Conservation (phyloP, 2,329 filamentous ascomycete genomes). For the Phoma sp. region DNA sequence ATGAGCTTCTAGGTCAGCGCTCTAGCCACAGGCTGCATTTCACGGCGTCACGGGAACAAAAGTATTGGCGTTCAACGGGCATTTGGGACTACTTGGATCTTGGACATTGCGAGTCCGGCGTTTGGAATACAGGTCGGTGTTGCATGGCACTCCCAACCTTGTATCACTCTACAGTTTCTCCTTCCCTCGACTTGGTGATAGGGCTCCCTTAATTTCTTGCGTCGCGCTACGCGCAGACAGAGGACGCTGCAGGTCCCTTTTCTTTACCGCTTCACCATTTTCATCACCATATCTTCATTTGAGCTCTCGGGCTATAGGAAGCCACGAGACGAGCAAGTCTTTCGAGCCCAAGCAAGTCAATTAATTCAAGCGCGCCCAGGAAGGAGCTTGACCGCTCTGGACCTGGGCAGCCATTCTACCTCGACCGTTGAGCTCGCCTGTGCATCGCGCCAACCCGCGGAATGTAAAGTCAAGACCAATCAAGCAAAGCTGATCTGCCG, state of each 20-base stretch:
- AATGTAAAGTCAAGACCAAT: conserved; percentile 36
- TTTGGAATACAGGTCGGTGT: conserved; percentile 47
- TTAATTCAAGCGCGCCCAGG: conserved; percentile 39
- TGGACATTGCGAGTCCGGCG: conserved; percentile 45
- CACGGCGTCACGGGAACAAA: conserved; percentile 49
- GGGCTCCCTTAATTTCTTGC: conserved; percentile 27
- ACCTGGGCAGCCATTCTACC: conserved; percentile 29
- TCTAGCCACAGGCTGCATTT: conserved; percentile 47
- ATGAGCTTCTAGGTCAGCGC: conserved; percentile 24
- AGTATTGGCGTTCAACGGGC: conserved; percentile 49
- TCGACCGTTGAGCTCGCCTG: conserved; percentile 27
- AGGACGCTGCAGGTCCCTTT: conserved; percentile 15
- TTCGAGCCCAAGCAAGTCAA: conserved; percentile 46
- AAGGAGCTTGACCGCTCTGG: conserved; percentile 29
- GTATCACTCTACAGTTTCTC: conserved; percentile 36
- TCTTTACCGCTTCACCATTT: conserved; percentile 20
- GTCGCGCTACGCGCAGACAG: conserved; percentile 25
- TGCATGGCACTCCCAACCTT: conserved; percentile 43
- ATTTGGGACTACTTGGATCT: conserved; percentile 36
- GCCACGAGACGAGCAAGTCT: conserved; percentile 33
- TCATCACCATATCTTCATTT: conserved; percentile 24
- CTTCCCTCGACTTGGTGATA: conserved; percentile 27
- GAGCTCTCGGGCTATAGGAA: conserved; percentile 25
- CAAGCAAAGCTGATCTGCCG: conserved; percentile 42
- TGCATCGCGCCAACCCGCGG: conserved; percentile 23